phyloP scores from a whole-genome alignment of 2,329 filamentous ascomycete species.

The Canariomyces notabilis region DNA sequence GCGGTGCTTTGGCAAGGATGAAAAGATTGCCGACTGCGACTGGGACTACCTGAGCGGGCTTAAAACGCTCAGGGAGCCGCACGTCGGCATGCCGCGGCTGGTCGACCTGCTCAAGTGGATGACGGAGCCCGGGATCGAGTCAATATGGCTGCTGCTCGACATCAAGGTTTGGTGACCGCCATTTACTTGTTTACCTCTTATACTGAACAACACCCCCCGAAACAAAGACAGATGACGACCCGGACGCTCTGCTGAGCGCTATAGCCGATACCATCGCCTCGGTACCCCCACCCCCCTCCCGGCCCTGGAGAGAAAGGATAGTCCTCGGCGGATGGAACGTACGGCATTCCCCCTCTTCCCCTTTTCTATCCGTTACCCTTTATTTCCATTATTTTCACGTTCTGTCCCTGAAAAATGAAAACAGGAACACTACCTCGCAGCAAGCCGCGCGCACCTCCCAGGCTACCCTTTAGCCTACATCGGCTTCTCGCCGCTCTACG shows the following conservation, averaged over 20 bases:
- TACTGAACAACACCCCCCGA: not conserved
- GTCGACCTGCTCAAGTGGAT: conserved; percentile 70
- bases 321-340: conserved; percentile 80
- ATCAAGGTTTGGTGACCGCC: conserved; percentile 69
- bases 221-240: conserved; percentile 60
- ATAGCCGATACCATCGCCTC: conserved; percentile 60
- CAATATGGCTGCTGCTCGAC: conserved; percentile 79
- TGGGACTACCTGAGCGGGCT: conserved; percentile 69
- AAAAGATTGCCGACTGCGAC: conserved; percentile 68
- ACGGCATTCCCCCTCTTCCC: conserved; percentile 21
- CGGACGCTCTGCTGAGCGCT: conserved; percentile 63
- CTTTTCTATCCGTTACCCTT: not conserved
- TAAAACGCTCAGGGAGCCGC: conserved; percentile 61
- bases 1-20: conserved; percentile 73
- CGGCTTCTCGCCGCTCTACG: conserved; percentile 61
- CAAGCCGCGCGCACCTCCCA: conserved; percentile 58
- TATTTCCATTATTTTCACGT: not conserved
- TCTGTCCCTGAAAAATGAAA: not conserved
- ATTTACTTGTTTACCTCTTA: too few relatives aligned
- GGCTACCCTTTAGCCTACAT: conserved; percentile 63
- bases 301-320: conserved; percentile 67
- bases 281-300: conserved; percentile 35
- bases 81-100: conserved; percentile 68
- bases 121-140: conserved; percentile 55
- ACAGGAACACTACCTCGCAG: conserved; percentile 61